Percentiles rank a stretch among this genome's conserved stretches.
Conservation (phyloP, 306 rosid species). For the Hippophae tibetana region DNA sequence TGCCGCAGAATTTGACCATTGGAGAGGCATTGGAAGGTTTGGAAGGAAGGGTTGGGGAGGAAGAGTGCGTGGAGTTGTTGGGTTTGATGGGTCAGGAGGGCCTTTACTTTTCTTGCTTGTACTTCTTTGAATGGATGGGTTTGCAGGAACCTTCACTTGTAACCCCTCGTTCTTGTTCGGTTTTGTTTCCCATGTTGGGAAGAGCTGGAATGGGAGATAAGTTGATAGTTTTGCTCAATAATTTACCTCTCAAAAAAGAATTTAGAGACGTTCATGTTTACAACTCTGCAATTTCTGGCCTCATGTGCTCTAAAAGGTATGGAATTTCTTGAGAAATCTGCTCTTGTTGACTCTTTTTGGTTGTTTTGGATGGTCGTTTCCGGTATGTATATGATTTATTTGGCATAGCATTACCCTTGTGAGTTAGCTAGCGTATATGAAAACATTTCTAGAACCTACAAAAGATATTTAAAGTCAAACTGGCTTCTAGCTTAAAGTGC, state of each 20-base stretch:
- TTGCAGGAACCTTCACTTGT: conserved; percentile 57
- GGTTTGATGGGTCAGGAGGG: conserved; percentile 44
- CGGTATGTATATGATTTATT: conserved; percentile 3
- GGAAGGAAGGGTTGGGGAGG: conserved; percentile 41
- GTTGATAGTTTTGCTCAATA: conserved; percentile 46
- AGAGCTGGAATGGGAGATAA: conserved; percentile 68
- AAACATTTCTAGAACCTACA: no score
- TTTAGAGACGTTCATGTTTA: conserved; percentile 65
- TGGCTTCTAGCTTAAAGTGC: no score
- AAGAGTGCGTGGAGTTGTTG: conserved; percentile 52
- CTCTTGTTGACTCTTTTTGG: conserved; percentile 16
- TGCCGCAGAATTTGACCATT: conserved; percentile 49
- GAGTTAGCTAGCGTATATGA: neutral
- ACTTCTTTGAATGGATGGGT: conserved; percentile 90
- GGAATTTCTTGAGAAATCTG: conserved; percentile 7
- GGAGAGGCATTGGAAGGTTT: conserved; percentile 55
- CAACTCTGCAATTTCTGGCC: conserved; percentile 74
- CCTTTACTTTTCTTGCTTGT: conserved; percentile 43
- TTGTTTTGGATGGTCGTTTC: conserved; percentile 4
- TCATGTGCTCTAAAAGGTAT: conserved; percentile 51
- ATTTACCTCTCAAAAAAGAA: conserved; percentile 47
- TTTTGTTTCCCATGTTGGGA: conserved; percentile 68
- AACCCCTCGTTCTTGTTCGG: conserved; percentile 51
- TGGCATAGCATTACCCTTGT: conserved; percentile 2
- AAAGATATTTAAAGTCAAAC: no score